These are phyloP conservation scores for Wickerhamiella pararugosa DNA, from an alignment of 1,139 yeast species.

Conservation along the genomic window DNA sequence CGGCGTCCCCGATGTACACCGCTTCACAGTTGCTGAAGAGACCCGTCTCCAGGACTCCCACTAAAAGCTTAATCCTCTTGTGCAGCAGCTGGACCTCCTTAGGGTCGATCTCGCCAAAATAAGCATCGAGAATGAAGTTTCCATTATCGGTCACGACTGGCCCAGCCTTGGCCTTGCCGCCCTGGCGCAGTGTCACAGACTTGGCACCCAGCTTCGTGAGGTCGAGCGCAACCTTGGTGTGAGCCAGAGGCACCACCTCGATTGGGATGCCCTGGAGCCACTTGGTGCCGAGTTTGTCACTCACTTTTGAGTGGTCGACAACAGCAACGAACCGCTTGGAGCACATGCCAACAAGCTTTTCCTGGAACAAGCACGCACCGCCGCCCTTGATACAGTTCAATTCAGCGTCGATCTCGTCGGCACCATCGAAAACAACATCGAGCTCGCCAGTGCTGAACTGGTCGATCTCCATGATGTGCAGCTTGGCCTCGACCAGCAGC, in stretches of 20 bases:
- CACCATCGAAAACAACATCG: constrained; percentile 96
- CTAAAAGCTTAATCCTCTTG: constrained; percentile 48
- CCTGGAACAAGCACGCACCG: constrained; percentile 96
- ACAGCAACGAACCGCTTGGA: constrained; percentile 69
- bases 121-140: constrained; percentile 85
- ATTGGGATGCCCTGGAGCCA: constrained; percentile 94
- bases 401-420: constrained; percentile 80
- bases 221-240: constrained; percentile 56
- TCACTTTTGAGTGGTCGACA: constrained; percentile 81
- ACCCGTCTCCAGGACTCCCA: constrained; percentile 97
- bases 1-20: constrained; percentile 78
- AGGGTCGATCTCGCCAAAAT: constrained; percentile 72
- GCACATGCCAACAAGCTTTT: constrained; percentile 78
- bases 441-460: constrained; percentile 48
- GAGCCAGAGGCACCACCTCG: constrained; percentile 85
- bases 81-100: constrained; percentile 36
- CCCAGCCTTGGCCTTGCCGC: constrained; percentile 89
- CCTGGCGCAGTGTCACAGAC: constrained; percentile 57
- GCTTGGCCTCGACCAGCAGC: constrained; percentile 67
- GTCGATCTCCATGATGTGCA: constrained; percentile 67
- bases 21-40: constrained; percentile 60
- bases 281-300: constrained; percentile 47
- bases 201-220: constrained; percentile 51
- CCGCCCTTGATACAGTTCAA: constrained; percentile 94
- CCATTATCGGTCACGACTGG: constrained; percentile 97